Evolutionary conservation across 2,329 filamentous ascomycete genomes (phyloP).

Genomic region (Phialophora chinensis): DNA sequence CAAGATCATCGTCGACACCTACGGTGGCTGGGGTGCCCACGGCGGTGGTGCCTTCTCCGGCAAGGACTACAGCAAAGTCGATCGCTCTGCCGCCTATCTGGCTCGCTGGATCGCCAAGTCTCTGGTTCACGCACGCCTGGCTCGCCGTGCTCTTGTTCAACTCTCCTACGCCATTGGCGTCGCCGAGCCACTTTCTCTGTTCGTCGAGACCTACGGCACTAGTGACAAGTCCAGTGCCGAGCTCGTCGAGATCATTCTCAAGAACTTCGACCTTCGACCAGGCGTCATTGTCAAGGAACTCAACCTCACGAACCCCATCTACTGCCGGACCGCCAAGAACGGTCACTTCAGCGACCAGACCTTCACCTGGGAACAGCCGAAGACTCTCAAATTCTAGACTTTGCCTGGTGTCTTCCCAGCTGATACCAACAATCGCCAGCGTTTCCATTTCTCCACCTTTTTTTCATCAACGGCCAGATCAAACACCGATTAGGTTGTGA

Average conservation of each 20-base stretch:
- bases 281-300: slow-evolving; percentile 99
- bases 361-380: slow-evolving; percentile 99
- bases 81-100: slow-evolving; percentile 96
- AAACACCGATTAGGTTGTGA: slow-evolving; percentile 3
- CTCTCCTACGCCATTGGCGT: slow-evolving; percentile 99
- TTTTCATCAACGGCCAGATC: background rate
- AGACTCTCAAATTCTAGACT: slow-evolving; percentile 85
- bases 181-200: slow-evolving; percentile 95
- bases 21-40: slow-evolving; percentile 99
- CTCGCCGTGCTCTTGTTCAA: slow-evolving; percentile 92
- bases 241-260: slow-evolving; percentile 90
- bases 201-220: slow-evolving; percentile 97
- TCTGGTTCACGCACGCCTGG: slow-evolving; percentile 83
- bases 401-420: slow-evolving; percentile 10
- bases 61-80: slow-evolving; percentile 99
- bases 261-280: slow-evolving; percentile 97
- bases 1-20: slow-evolving; percentile 99
- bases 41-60: slow-evolving; percentile 99
- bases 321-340: slow-evolving; percentile 98
- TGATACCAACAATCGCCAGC: slow-evolving; percentile 11
- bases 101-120: slow-evolving; percentile 99
- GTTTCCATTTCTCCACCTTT: slow-evolving; percentile 7
- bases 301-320: slow-evolving; percentile 93
- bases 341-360: slow-evolving; percentile 99
- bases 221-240: slow-evolving; percentile 87